Base-by-base conservation (phyloP, 2,329 filamentous ascomycete species). In the Cladosporium sp. region DNA sequence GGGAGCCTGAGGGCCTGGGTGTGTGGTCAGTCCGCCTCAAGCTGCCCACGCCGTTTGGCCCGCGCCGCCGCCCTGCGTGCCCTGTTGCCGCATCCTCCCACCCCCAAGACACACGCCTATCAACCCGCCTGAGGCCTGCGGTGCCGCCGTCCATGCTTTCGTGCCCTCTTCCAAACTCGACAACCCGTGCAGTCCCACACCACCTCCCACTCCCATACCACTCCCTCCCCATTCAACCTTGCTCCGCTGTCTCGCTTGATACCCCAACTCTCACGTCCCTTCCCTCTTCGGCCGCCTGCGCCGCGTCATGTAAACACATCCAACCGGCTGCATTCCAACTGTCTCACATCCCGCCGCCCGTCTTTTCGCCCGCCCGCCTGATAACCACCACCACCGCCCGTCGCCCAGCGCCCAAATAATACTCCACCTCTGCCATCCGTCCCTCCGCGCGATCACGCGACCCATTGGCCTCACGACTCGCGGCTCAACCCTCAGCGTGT, bases 261-360 rank as follows among this genome's bases (percentile, higher is more conserved):
- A 4, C 34, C 34, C 34, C 34, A n/a, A 35, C 9, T 11, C 34
- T n/a, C 10, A 35, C 10, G 5, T 28, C 34, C 18, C n/a, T 13
- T 19, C 14, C 34, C 43, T n/a, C 34, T 32, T 45, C 43, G 31
- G n/a, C 28, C 16, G 28, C 16, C 37, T 42, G 46, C 46, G 48
- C 48, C 48, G 48, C 40, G 48, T 50, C 48, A 50, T 50, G 48
- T 43, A 50, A 50, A 50, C 48, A 50, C 46, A 18, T 33, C 34
- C 44, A 38, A 16, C 46, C 46, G 16, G 13, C 31, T 18, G 48
- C 48, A 50, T 50, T 43, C 48, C 48, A 50, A 35, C 28, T 31
- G 46, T 49, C 46, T 40, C 46, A 49, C 13, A 35, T 9, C 13
- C 35, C 46, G 14, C 37, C 37, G 19, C 46, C 22, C 22, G 22